These are phyloP conservation scores for Debaryomyces udenii DNA, from an alignment of 1,139 yeast species.

Conservation along the genomic window DNA sequence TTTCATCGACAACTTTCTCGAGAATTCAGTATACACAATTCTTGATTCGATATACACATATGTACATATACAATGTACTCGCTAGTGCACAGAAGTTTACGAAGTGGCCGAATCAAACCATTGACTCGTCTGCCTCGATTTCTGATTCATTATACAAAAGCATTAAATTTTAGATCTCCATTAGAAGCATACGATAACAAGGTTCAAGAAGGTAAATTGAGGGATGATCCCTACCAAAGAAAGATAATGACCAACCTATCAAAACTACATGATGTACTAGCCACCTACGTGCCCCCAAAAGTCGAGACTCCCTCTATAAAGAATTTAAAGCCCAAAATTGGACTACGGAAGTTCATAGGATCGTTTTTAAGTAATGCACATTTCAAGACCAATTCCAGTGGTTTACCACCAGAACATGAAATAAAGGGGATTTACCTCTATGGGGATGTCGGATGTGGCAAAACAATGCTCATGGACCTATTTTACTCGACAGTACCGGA, in stretches of 20 bases:
- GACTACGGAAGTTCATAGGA: constrained; percentile 42
- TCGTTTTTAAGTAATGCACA: constrained; percentile 31
- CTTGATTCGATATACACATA: neutral
- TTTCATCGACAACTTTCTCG: constrained; percentile 1
- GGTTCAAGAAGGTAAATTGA: constrained; percentile 54
- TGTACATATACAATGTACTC: constrained; percentile 4
- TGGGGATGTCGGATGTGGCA: constrained; percentile 98
- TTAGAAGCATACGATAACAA: constrained; percentile 61
- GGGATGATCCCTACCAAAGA: constrained; percentile 70
- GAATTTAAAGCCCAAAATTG: constrained; percentile 51
- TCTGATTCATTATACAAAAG: constrained; percentile 3
- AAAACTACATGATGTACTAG: constrained; percentile 50
- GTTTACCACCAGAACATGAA: constrained; percentile 19
- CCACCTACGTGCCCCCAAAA: constrained; percentile 56
- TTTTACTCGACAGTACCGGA: constrained; percentile 81
- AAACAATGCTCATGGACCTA: constrained; percentile 96
- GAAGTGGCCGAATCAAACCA: constrained; percentile 3
- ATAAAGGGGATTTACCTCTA: constrained; percentile 86
- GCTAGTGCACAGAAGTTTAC: neutral
- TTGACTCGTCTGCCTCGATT: constrained; percentile 1
- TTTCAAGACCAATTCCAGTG: constrained; percentile 3
- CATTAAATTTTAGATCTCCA: constrained; percentile 39
- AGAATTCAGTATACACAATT: neutral
- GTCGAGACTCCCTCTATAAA: constrained; percentile 52
- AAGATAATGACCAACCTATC: constrained; percentile 61